These are phyloP conservation scores for Naematelia encephala DNA, from an alignment of 768 basidiomycete species.

Conservation along the genomic window DNA sequence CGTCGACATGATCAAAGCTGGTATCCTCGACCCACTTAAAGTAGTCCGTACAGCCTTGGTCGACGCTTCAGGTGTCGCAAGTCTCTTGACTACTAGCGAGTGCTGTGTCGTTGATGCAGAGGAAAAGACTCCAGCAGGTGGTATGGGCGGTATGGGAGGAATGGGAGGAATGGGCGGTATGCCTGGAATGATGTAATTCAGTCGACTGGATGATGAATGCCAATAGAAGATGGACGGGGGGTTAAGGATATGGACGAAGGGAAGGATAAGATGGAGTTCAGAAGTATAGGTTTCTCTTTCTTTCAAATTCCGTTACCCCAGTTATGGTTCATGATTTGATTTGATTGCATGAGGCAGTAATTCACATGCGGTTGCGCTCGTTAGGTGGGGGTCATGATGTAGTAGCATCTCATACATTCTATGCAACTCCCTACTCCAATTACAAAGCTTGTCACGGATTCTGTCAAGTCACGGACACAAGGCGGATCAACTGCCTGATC, in stretches of 20 bases:
- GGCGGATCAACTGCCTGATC: no score
- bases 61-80: constrained; percentile 89
- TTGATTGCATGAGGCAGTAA: no score
- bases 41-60: constrained; percentile 90
- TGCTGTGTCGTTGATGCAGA: constrained; percentile 81
- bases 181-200: constrained; percentile 34
- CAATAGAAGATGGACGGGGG: neutral
- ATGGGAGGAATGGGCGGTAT: constrained; percentile 60
- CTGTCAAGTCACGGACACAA: no score
- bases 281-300: neutral
- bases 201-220: neutral
- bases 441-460: neutral
- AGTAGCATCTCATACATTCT: neutral
- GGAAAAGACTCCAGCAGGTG: constrained; percentile 68
- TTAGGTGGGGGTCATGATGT: neutral
- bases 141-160: constrained; percentile 55
- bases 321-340: no score
- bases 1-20: constrained; percentile 87
- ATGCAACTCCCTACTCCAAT: neutral
- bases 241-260: neutral
- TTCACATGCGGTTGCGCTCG: no score
- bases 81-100: constrained; percentile 87
- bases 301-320: neutral
- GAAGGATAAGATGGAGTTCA: neutral
- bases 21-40: constrained; percentile 94